Conservation (phyloP, 495 filamentous ascomycete genomes). For the Lichina pygmaea region DNA sequence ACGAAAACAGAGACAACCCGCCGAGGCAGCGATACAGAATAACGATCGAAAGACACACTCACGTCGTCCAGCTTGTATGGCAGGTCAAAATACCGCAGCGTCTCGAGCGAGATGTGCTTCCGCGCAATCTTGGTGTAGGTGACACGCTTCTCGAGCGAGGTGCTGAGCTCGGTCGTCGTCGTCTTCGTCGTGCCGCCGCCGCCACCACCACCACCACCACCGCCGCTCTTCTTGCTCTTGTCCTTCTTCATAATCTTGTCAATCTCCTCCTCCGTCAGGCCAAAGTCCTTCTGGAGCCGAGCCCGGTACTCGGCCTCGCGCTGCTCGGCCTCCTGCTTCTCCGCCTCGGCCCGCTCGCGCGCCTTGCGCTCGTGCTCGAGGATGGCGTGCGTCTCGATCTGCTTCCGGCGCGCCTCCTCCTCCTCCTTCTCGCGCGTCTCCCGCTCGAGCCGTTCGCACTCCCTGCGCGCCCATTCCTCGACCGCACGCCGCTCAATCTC, state of each 20-base stretch:
- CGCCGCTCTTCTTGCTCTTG: neutral
- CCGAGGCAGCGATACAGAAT: neutral
- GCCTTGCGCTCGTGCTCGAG: slow-evolving; percentile 28
- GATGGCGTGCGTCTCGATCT: slow-evolving; percentile 27
- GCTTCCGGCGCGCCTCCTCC: slow-evolving; percentile 7
- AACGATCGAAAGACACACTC: neutral
- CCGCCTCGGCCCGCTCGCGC: slow-evolving; percentile 17
- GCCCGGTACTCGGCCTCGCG: slow-evolving; percentile 4
- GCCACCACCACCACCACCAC: neutral
- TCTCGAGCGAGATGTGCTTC: slow-evolving; percentile 27
- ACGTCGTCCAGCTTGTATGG: slow-evolving; percentile 22
- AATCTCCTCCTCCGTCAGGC: neutral
- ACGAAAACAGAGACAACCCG: neutral
- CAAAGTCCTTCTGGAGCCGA: slow-evolving; percentile 2
- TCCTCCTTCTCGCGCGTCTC: slow-evolving; percentile 19
- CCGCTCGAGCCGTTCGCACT: slow-evolving; percentile 18
- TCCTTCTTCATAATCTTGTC: neutral
- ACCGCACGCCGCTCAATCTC: slow-evolving; percentile 28
- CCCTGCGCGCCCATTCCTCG: slow-evolving; percentile 25
- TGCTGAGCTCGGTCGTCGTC: neutral
- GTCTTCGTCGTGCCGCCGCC: too few species aligned
- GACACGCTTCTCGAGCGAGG: neutral
- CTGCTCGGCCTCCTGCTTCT: slow-evolving; percentile 6
- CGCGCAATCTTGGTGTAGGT: slow-evolving; percentile 30
- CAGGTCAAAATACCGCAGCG: slow-evolving; percentile 20